These are phyloP conservation scores for Fraxinus paxiana DNA, from an alignment of 305 asterid genomes.

Conservation along the genomic window DNA sequence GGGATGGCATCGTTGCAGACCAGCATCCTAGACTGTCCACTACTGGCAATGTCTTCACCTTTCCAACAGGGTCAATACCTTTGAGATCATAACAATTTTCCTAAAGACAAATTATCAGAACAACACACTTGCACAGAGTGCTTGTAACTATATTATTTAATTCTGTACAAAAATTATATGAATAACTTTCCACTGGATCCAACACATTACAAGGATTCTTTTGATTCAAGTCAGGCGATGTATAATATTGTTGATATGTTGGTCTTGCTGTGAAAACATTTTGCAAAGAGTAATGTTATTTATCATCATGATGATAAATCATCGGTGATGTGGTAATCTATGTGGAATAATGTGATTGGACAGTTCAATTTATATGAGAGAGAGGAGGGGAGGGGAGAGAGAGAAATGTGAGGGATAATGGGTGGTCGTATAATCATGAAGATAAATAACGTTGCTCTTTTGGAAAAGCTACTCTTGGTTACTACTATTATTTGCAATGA, in stretches of 20 bases:
- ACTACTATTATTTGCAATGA: background rate
- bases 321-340: background rate
- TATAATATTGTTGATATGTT: background rate
- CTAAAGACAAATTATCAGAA: background rate
- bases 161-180: background rate
- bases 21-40: constrained; percentile 56
- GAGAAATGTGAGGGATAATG: background rate
- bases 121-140: background rate
- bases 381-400: background rate
- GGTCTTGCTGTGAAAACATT: background rate
- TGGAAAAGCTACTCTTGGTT: background rate
- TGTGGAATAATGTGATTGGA: background rate
- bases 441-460: background rate
- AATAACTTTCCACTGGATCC: background rate
- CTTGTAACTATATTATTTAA: background rate
- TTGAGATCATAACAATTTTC: constrained; percentile 28
- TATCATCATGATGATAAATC: background rate
- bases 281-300: background rate
- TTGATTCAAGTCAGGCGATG: background rate
- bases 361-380: too few species aligned
- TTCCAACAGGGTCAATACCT: constrained; percentile 55
- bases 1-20: constrained; percentile 57
- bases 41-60: constrained; percentile 59
- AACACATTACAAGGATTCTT: background rate
- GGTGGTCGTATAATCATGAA: background rate